Evolutionary conservation across 306 rosid genomes (phyloP).

Genomic region (Hippophae gyantsensis): DNA sequence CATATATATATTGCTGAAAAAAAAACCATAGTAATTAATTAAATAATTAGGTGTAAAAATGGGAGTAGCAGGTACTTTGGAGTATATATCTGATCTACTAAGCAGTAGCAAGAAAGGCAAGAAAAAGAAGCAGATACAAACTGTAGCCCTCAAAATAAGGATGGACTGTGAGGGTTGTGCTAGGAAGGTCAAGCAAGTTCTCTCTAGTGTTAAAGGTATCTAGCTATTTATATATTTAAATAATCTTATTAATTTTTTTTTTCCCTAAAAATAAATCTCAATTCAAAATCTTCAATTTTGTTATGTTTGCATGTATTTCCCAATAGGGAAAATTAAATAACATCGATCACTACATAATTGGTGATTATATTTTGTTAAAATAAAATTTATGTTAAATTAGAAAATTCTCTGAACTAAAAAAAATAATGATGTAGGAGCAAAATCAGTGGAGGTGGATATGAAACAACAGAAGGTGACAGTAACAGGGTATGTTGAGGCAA

Average conservation of each 20-base stretch:
- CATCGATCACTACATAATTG: too few species aligned
- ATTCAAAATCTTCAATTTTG: background rate
- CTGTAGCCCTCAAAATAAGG: constrained; percentile 72
- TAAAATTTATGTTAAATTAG: too few species aligned
- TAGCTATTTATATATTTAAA: background rate
- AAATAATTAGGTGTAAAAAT: constrained; percentile 21
- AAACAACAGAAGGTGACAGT: constrained; percentile 93
- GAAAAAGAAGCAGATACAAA: constrained; percentile 79
- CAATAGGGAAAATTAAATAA: too few species aligned
- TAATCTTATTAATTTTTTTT: too few species aligned
- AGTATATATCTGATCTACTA: constrained; percentile 58
- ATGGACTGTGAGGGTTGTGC: constrained; percentile 98
- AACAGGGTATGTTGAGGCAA: constrained; percentile 71
- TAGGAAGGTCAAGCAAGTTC: constrained; percentile 77
- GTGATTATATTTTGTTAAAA: too few species aligned
- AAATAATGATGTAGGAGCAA: constrained; percentile 42
- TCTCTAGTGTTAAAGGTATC: constrained; percentile 78
- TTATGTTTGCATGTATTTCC: too few species aligned
- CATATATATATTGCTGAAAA: background rate
- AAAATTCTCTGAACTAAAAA: too few species aligned
- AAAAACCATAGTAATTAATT: background rate
- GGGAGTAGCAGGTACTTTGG: constrained; percentile 79
- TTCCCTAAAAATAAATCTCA: too few species aligned
- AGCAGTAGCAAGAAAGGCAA: constrained; percentile 31
- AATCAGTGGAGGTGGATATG: constrained; percentile 76